Evolutionary conservation across 164 flowering plant genomes (phyloP).

Genomic region (Vitis rupestris): DNA sequence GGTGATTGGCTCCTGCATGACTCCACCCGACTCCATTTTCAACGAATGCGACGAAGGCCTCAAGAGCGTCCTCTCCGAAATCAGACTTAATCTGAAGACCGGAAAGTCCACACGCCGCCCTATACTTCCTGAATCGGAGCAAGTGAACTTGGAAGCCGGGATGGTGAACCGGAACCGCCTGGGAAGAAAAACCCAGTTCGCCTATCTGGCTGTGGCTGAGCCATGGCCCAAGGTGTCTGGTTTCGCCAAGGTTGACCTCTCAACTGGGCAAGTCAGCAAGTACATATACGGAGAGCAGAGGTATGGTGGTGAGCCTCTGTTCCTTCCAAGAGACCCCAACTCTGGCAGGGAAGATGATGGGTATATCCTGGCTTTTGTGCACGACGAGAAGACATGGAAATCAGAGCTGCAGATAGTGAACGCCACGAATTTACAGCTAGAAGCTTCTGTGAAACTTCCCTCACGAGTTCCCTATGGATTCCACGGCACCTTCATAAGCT

Average conservation of each 20-base stretch:
- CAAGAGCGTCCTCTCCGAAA: slow-evolving; percentile 68
- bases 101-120: slow-evolving; percentile 65
- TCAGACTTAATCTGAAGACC: slow-evolving; percentile 63
- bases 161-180: slow-evolving; percentile 80
- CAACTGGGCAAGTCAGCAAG: slow-evolving; percentile 61
- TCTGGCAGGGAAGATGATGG: slow-evolving; percentile 77
- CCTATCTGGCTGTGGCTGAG: slow-evolving; percentile 81
- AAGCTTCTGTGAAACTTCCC: slow-evolving; percentile 66
- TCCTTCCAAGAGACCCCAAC: slow-evolving; percentile 41
- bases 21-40: slow-evolving; percentile 89
- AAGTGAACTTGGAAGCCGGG: slow-evolving; percentile 80
- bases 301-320: slow-evolving; percentile 87
- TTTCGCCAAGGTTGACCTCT: slow-evolving; percentile 77
- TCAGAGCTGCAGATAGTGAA: slow-evolving; percentile 75
- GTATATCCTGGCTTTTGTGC: slow-evolving; percentile 66
- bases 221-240: slow-evolving; percentile 98
- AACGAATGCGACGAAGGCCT: slow-evolving; percentile 74
- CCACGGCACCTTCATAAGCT: slow-evolving; percentile 77
- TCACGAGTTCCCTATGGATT: slow-evolving; percentile 92
- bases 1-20: slow-evolving; percentile 91
- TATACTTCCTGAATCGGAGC: slow-evolving; percentile 35
- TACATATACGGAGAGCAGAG: slow-evolving; percentile 50
- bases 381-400: slow-evolving; percentile 59
- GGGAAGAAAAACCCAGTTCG: slow-evolving; percentile 70
- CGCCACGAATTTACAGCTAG: slow-evolving; percentile 49